Evolutionary conservation across 2,329 filamentous ascomycete genomes (phyloP), one percentile per base, ranked within the genome.

Genomic region (Cladosporium colombiae): DNA sequence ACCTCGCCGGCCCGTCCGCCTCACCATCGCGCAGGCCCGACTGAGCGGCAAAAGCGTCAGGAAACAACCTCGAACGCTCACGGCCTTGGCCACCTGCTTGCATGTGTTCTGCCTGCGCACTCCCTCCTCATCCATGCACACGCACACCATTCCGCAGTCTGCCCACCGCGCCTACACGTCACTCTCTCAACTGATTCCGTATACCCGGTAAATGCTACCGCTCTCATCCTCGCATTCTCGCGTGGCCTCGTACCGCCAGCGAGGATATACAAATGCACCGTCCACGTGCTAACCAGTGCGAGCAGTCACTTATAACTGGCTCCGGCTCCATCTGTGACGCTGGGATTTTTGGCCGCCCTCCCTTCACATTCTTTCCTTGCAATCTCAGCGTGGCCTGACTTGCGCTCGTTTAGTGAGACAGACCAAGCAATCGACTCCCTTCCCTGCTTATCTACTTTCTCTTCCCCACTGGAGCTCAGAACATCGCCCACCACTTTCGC

Each of bases 81-180:
- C 31, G 46, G 16, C 23, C 31, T 50, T 52, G 44, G 55, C 31
- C 49, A 53, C 50, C 25, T 50, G 25, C 31, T 33, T 21, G 29
- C 29, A 31, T 31, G 29, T 31, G 14, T 27, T 13, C 21, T 62
- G 8, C 14, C 46, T 35, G n/a, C 49, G 18, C 60, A 13, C 61
- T 46, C 49, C 35, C 16, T 8, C 29, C 29, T 31, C 44, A 25
- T 27, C 23, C 14, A 21, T 27, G 18, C n/a, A 29, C 33, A 31
- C 29, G 29, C 60, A 50, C 46, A 53, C 59, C 59, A n/a, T 31
- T 8, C 59, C 18, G 46, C 59, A 40, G 46, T 49, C 60, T 63
- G 35, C 49, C 49, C 25, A 21, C 60, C 23, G 49, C 61, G 61
- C 61, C 61, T 23, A 56, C 49, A 63, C 61, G 50, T 63, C 61